These are phyloP conservation scores for Emmonsiellopsis sp. DNA, from an alignment of 2,329 filamentous ascomycete genomes.

Conservation along the genomic window DNA sequence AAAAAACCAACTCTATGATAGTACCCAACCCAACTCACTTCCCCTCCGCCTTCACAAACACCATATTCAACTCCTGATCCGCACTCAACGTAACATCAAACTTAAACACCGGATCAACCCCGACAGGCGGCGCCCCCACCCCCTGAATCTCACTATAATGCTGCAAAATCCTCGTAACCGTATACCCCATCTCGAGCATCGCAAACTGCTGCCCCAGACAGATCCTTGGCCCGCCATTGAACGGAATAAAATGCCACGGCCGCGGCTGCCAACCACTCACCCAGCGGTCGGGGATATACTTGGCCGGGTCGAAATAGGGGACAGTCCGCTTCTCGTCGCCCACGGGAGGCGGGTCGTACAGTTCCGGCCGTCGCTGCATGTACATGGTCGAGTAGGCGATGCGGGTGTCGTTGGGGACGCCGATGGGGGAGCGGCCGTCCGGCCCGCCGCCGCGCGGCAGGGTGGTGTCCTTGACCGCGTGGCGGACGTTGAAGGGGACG, in stretches of 20 bases:
- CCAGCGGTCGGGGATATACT: constrained; percentile 45
- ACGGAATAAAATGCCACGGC: constrained; percentile 47
- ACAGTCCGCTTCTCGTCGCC: constrained; percentile 15
- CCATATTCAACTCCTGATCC: constrained; percentile 28
- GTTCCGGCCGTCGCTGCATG: constrained; percentile 42
- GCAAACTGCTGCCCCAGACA: constrained; percentile 54
- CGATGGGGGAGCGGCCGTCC: constrained; percentile 36
- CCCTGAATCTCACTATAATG: constrained; percentile 29
- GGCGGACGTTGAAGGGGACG: constrained; percentile 70
- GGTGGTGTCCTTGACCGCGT: constrained; percentile 62
- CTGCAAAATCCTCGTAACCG: constrained; percentile 34
- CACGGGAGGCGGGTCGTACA: constrained; percentile 33
- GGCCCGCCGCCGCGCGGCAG: constrained; percentile 56
- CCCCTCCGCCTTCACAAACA: constrained; percentile 24
- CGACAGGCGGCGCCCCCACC: constrained; percentile 19
- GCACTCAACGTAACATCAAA: constrained; percentile 32
- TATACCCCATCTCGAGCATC: constrained; percentile 49
- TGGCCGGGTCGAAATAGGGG: constrained; percentile 30
- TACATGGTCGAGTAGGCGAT: constrained; percentile 43
- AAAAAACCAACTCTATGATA: not conserved
- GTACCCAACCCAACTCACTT: not conserved
- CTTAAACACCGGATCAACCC: constrained; percentile 25
- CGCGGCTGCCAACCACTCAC: constrained; percentile 40
- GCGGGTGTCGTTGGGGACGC: constrained; percentile 38
- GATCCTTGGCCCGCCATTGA: constrained; percentile 44